These are phyloP conservation scores for Fraxinus nigra DNA, from an alignment of 305 asterid genomes.

Conservation along the genomic window DNA sequence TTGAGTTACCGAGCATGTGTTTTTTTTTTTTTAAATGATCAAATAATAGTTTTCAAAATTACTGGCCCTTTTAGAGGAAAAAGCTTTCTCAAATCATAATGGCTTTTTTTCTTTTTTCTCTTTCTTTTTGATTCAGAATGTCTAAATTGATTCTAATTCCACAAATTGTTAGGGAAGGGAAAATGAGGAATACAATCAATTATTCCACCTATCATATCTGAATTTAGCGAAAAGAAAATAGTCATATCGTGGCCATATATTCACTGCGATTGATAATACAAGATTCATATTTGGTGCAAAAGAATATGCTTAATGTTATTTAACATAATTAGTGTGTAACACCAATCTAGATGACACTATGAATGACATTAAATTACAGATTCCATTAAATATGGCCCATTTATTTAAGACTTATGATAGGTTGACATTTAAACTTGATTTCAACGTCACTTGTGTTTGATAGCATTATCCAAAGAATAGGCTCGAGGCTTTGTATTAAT, in stretches of 20 bases:
- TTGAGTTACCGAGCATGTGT: neutral
- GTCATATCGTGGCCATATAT: neutral
- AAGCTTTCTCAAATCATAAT: neutral
- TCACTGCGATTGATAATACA: neutral
- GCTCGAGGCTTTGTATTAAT: neutral
- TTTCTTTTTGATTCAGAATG: neutral
- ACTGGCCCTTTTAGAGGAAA: neutral
- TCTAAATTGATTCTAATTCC: neutral
- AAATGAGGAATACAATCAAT: neutral
- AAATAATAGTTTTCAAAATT: neutral
- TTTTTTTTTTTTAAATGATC: neutral
- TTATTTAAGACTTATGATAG: neutral
- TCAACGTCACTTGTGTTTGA: neutral
- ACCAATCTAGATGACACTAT: neutral
- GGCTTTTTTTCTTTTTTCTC: no score
- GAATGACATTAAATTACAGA: no score
- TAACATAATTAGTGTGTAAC: no score
- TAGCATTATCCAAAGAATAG: neutral
- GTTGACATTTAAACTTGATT: neutral
- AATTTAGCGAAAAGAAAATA: neutral
- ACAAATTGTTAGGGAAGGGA: neutral
- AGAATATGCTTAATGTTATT: no score
- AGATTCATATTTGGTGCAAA: neutral
- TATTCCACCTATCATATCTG: neutral
- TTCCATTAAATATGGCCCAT: neutral